Base-by-base conservation (phyloP, 768 basidiomycete genomes). In the Tricholoma hemisulphureum region DNA sequence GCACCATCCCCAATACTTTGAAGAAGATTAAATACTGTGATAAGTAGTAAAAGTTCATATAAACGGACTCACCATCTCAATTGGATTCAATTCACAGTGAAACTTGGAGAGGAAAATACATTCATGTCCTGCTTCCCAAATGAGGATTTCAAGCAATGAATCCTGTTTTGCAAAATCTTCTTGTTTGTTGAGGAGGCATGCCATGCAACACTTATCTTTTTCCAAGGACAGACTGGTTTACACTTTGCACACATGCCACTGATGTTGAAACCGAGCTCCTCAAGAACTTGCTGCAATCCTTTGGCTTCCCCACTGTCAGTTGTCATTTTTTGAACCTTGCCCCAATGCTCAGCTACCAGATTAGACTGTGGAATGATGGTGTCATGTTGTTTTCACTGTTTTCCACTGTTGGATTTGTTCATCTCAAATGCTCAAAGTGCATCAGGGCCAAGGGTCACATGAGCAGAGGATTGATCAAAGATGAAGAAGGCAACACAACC, bases 41-140 rank as follows among this genome's bases (percentile, higher is more conserved):
- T n/a, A 49, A 28, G 16, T 16, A 49, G 28, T n/a, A 35, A 41
- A 5, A 58, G 8, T 21, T 24, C 23, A 23, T 49, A 49, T 6
- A 20, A 24, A 16, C 6, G 32, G 32, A 34, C 71, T 58, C 56
- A 71, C 73, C 73, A 78, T 75, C 64, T 80, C 77, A 65, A 81
- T 81, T 14, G 75, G 74, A 63, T 80, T 80, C 3, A 80, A 67
- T 63, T 81, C 73, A 63, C 77, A 79, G 51, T 80, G 76, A 62
- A 77, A 80, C 62, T 80, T 80, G 1, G 74, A 75, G 2, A 75
- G 61, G 61, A 80, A 79, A 29, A 78, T 69, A 54, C 70, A 74
- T 29, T 67, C 51, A 63, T 79, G 75, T 6, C 77, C 73, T 4
- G 65, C 57, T 14, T 55, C 58, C 41, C 59, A 61, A 57, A 76